Evolutionary conservation across 371 early-diverging fungal genomes (phyloP), one percentile per base, ranked within the genome.

Genomic region (Umbelopsis sp.): DNA sequence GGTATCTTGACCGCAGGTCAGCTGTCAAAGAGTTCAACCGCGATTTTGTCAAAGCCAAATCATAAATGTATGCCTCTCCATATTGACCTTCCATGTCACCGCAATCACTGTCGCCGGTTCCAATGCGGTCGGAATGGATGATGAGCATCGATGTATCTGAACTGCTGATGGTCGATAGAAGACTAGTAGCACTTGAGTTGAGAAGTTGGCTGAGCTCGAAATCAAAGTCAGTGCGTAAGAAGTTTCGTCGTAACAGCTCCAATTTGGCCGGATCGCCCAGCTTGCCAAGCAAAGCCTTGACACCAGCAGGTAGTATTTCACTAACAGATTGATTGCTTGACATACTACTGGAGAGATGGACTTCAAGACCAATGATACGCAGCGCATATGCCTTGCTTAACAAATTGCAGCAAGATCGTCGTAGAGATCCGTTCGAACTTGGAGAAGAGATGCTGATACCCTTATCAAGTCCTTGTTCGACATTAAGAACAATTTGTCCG

Each of bases 41-140:
- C 10, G 68, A 65, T 18, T 69, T 65, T 0, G 79, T 74, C 22
- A 80, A 22, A 5, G 66, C 70, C 12, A 73, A 70, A 65, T 83
- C 79, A 51, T 80, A 83, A 11, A 83, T 38, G 37, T 74, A 83
- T 10, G 73, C 68, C 50, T 78, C 75, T 25, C 83, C 83, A 69
- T 83, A 80, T 41, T 80, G 80, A 0, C 71, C 74, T 46, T 82
- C 74, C 3, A 74, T 70, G 38, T 72, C 46, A 1, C 57, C 29
- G 18, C 57, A 57, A 35, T 57, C 57, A 16, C 57, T 57, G 35
- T 57, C 57, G 14, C 57, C 57, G 10, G 57, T 35, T 12, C 57
- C 57, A 67, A 32, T 12, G 24, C 25, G 69, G 51, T 9, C 66
- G 52, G 29, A 32, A 45, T 53, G 22, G 48, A 50, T 67, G 50